Conservation (phyloP, 2,329 filamentous ascomycete genomes). For the Ceratocystis huliohia region DNA sequence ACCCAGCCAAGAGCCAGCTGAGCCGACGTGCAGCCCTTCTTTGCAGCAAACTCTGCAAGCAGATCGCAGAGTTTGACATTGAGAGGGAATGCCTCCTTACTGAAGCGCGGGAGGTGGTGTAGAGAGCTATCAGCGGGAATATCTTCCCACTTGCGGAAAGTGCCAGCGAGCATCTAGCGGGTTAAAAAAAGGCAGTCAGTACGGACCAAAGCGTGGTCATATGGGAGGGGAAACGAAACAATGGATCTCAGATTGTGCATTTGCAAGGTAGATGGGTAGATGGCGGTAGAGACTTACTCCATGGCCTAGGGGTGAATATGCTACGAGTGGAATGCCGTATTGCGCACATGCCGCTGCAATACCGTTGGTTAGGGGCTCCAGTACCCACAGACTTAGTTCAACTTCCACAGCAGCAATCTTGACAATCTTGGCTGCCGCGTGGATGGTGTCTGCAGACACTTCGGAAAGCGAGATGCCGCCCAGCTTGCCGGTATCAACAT, state of each 20-base stretch:
- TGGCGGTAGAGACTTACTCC: conserved; percentile 29
- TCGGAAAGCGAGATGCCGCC: conserved; percentile 42
- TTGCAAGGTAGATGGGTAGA: background rate
- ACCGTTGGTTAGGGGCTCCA: conserved; percentile 39
- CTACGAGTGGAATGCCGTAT: conserved; percentile 54
- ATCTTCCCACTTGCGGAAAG: conserved; percentile 41
- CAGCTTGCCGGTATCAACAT: conserved; percentile 40
- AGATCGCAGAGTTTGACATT: conserved; percentile 51
- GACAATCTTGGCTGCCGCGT: conserved; percentile 34
- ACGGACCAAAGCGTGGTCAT: conserved; percentile 14
- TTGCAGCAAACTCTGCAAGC: conserved; percentile 44
- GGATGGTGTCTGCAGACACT: conserved; percentile 37
- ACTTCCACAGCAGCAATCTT: conserved; percentile 40
- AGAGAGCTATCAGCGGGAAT: conserved; percentile 40
- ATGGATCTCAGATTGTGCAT: background rate
- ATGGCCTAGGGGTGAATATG: conserved; percentile 58
- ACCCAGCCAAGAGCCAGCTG: conserved; percentile 59
- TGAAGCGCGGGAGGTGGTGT: conserved; percentile 44
- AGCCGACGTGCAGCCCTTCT: conserved; percentile 46
- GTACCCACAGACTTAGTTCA: conserved; percentile 40
- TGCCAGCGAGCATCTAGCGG: conserved; percentile 39
- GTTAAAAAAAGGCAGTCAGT: conserved; percentile 31
- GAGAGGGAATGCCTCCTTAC: conserved; percentile 47
- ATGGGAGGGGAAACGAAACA: background rate
- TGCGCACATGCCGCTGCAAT: conserved; percentile 45